A percentile compares a stretch with the other conserved stretches of the same genome.
Evolutionary conservation across 345 rosid species (phyloP).

Genomic region (Psidium friedrichsthalianum): DNA sequence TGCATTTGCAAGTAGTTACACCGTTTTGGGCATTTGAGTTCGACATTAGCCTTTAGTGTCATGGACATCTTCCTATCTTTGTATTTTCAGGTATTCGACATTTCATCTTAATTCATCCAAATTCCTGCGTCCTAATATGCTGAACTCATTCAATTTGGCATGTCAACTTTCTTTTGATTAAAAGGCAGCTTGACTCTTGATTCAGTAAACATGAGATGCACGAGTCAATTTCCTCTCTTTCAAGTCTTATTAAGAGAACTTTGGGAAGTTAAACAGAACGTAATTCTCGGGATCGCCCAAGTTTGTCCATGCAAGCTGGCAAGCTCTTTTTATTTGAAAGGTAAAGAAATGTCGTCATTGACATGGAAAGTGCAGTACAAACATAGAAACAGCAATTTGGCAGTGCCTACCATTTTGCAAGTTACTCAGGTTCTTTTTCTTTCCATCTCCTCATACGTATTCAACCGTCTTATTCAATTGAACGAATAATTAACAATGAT

Average conservation of each 20-base stretch:
- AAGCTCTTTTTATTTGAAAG: background rate
- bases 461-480: background rate
- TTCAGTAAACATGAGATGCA: background rate
- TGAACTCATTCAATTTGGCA: background rate
- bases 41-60: too few relatives aligned
- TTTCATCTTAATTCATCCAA: too few relatives aligned
- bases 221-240: background rate
- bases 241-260: background rate
- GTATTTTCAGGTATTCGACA: too few relatives aligned
- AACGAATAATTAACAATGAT: background rate
- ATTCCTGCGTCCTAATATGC: too few relatives aligned
- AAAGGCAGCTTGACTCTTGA: background rate
- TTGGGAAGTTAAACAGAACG: background rate
- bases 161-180: background rate
- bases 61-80: too few relatives aligned
- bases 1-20: too few relatives aligned
- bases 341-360: background rate
- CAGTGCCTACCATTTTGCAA: fast-evolving
- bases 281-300: background rate
- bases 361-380: background rate
- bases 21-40: too few relatives aligned
- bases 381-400: background rate
- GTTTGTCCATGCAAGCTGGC: too few relatives aligned
- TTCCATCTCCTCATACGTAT: background rate
- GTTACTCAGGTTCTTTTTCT: background rate